Evolutionary conservation across 1,284 basidiomycete genomes (phyloP), one percentile per base, ranked within the genome.

Genomic region (Microbotryomycetes sp.): DNA sequence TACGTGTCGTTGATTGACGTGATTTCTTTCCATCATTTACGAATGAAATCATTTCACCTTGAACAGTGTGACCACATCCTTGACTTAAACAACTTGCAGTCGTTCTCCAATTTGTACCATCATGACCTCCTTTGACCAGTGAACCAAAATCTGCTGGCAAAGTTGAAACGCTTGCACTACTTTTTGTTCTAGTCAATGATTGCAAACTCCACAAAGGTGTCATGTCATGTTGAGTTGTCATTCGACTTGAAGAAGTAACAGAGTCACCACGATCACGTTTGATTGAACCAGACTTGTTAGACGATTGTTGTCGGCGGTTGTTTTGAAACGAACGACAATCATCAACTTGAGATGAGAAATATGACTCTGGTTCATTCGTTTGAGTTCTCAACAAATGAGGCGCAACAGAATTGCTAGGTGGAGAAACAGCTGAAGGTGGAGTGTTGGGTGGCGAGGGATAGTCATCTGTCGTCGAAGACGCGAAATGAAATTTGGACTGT

Each of bases 391-490:
- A 42, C 36, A 42, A 42, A 42, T 42, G 9, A 12, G 36, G 36
- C 19, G 36, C 36, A 9, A 42, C 12, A 12, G 36, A 42, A 19
- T 51, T 22, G 30, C 28, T 26, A 45, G 49, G 58, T 14, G 22
- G 23, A 15, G 12, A 19, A 48, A 48, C 26, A 5, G 3, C 19
- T 2, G 49, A 50, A 3, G 66, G 66, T 1, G 62, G 62, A 3
- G 66, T 65, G 2, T 52, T 54, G 1, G 66, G 66, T 2, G 66
- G 66, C 4, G 66, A 67, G 1, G 66, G 66, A 25, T 67, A 67
- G 19, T 58, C 55, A 29, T 60, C 26, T 6, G 31, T 42, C 19
- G 36, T 55, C 28, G 45, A 32, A 22, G 1, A 2, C 2, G 49
- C 63, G 19, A 64, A 58, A 36, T 67, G 62, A 23, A 64, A 64